phyloP scores from a whole-genome alignment of 2,329 filamentous ascomycete species.

The Thielaviopsis cerberus region DNA sequence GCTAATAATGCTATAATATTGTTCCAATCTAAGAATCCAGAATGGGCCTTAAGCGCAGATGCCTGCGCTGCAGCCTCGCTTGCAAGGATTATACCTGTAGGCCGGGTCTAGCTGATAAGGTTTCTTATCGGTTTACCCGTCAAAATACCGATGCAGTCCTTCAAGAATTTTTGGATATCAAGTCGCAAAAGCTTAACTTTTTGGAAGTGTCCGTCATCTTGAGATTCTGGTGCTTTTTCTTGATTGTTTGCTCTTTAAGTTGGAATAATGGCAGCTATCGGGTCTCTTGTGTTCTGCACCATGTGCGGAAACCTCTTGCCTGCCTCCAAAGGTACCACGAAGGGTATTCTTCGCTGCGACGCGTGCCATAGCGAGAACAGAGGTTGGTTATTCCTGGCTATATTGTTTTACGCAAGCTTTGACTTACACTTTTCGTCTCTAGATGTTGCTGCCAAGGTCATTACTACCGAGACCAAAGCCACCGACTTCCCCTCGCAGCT shows the following conservation, averaged over 20 bases:
- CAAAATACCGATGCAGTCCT: not conserved
- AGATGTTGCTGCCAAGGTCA: conserved; percentile 60
- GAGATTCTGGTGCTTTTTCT: not conserved
- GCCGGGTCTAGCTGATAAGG: conserved; percentile 1
- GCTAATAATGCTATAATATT: not conserved
- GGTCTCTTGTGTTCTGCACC: conserved; percentile 79
- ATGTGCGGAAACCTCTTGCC: conserved; percentile 85
- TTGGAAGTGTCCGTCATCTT: not conserved
- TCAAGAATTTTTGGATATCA: not conserved
- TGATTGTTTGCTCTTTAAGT: not conserved
- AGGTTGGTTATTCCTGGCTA: conserved; percentile 31
- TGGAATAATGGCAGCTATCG: conserved; percentile 64
- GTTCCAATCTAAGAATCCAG: not conserved
- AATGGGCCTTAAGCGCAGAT: not conserved
- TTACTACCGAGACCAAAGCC: conserved; percentile 69
- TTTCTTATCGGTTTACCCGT: conserved; percentile 4
- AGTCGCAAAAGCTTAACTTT: not conserved
- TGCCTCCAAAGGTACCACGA: conserved; percentile 55
- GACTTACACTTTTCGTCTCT: conserved; percentile 6
- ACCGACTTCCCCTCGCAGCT: conserved; percentile 81
- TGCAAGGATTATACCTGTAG: conserved; percentile 6
- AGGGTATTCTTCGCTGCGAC: conserved; percentile 62
- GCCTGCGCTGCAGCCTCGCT: conserved; percentile 9
- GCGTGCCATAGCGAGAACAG: conserved; percentile 71
- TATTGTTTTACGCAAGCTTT: not conserved